Base-by-base conservation (phyloP, 495 filamentous ascomycete species). In the Penicillium paradoxum region DNA sequence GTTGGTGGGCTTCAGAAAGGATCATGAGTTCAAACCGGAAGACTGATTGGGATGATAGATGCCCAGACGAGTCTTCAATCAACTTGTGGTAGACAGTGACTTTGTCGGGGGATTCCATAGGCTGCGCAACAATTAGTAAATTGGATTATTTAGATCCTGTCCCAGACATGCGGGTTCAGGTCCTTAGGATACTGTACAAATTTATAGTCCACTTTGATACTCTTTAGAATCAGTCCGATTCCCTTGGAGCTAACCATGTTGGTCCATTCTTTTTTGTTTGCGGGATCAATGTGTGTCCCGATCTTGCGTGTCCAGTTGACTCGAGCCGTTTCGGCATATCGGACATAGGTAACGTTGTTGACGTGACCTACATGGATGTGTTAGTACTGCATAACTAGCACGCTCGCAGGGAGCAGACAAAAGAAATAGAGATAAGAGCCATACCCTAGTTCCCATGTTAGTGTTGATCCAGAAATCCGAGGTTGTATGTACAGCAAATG, bases 1-100 rank as follows among this genome's bases (percentile, higher is more conserved):
- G 80, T 60, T 84, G 83, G 57, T 89, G 83, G 32, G 80, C 74
- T 70, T 98, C 91, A 5, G 89, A 95, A 13, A 96, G 67, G 22
- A 97, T 80, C 51, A 83, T 68, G 3, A 79, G 81, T 52, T 83
- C 70, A 0, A 83, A 67, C 17, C 71, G 73, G 62, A 89, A 86
- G 19, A 77, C 74, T 45, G 80, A 76, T 15, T 70, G 70, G 0
- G 65, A 60, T 5, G 64, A 64, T 6, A 61, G 45, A 10, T 64
- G 51, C 11, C 65, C 55, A n/a, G 68, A 63, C 17, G 83, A 81
- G 36, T 76, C 54, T n/a, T 66, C 53, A 6, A 76, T 71, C 6
- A 98, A 79, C 63, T 88, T 95, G 68, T 97, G 93, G 62, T 91
- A 91, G 7, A 93, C 87, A 0, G 90, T 89, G 43, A 97, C 83